Evolutionary conservation across 257 asterid genomes (phyloP), one percentile per base, ranked within the genome.

Genomic region (Thymus mandschuricus): DNA sequence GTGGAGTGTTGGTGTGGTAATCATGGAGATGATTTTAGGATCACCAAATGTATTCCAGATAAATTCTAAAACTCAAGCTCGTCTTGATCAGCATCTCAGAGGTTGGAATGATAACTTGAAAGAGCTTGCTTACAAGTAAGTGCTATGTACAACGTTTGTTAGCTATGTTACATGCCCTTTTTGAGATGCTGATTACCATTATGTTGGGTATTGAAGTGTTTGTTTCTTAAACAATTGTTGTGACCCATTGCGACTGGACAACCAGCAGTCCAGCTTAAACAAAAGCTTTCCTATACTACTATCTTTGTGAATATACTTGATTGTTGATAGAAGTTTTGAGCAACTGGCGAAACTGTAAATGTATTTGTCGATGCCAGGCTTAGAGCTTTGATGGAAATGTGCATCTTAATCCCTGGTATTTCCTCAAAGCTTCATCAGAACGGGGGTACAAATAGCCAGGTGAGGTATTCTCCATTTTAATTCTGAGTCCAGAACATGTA

Each of bases 1-100:
- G 95, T 94, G 99, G 99, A 94, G 99, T 78, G 95, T 88, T 72
- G 99, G 99, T 58, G 92, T 92, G 73, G 87, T 94, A 62, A 86
- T 94, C 65, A 72, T 94, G 90, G 99, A 94, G 87, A 76, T 94
- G 83, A 81, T 94, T 67, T 85, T 94, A 73, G 99, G 99, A 77
- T 88, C 99, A 50, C 99, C 99, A 38, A 84, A 94, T 76, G 98
- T 85, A 66, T 91, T 94, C 78, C 99, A 89, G 78, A 92, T 94
- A 65, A 89, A 73, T 81, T 82, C 95, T 28, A 82, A 83, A 68
- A 91, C 97, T 38, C 96, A 90, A 71, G 90, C 88, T 74, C 97
- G 88, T 85, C 87, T 94, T 73, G 97, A 94, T 81, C 89, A 79
- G 76, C 96, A 94, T 65, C 92, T 94, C 73, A 87, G 84, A 76